Conservation (phyloP, 2,329 filamentous ascomycete genomes). For the Colletotrichum endophyticum region DNA sequence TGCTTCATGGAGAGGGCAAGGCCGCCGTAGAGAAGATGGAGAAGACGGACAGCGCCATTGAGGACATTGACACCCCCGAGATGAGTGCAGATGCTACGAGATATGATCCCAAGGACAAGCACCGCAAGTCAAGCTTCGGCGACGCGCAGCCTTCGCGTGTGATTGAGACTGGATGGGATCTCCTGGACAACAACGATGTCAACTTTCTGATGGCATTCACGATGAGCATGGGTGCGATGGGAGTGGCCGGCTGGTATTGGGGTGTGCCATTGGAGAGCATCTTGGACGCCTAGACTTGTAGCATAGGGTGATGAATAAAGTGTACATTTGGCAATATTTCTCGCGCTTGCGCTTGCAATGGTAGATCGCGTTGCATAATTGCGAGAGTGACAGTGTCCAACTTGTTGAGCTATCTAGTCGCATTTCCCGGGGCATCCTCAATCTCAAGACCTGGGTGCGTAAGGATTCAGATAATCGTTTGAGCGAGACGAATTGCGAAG, state of each 20-base stretch:
- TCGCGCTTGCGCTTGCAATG: background rate
- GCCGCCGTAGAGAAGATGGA: constrained; percentile 45
- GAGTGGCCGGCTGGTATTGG: constrained; percentile 66
- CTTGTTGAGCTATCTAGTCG: background rate
- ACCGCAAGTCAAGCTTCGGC: constrained; percentile 57
- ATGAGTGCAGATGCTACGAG: constrained; percentile 41
- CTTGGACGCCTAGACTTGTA: constrained; percentile 7
- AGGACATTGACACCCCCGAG: constrained; percentile 34
- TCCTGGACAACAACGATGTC: constrained; percentile 94
- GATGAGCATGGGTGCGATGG: constrained; percentile 83
- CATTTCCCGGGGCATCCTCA: background rate
- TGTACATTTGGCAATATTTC: background rate
- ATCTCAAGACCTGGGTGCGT: background rate
- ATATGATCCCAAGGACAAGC: constrained; percentile 55
- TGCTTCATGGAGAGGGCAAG: constrained; percentile 49
- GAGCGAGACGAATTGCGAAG: background rate
- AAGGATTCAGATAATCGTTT: background rate
- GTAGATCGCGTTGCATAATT: background rate
- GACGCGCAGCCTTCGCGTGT: constrained; percentile 65
- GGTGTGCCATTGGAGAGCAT: constrained; percentile 54
- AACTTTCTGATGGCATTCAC: constrained; percentile 88
- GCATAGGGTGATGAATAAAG: background rate
- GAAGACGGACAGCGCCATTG: constrained; percentile 29
- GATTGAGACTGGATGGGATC: constrained; percentile 70
- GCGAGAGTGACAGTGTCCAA: background rate